These are phyloP conservation scores for Backusella liffmaniae DNA, from an alignment of 192 early-diverging fungal genomes.

Conservation along the genomic window DNA sequence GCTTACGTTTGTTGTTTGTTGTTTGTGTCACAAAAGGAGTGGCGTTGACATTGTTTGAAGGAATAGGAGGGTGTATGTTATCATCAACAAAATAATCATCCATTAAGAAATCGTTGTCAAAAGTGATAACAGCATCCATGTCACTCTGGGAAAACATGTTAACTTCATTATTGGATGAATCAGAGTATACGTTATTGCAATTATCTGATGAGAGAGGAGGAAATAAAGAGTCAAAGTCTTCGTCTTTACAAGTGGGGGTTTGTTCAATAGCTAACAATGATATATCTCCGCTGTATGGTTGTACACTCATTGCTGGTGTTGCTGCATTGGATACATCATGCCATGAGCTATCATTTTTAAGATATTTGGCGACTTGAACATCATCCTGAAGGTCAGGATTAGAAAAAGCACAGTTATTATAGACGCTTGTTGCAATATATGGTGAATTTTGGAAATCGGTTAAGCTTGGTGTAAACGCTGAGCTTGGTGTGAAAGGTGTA, in stretches of 20 bases:
- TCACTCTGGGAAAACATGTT: not conserved
- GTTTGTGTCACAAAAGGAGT: not conserved
- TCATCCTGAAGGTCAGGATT: not conserved
- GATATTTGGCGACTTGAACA: slow-evolving; percentile 1
- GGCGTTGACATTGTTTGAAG: not conserved
- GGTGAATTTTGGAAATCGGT: slow-evolving; percentile 6
- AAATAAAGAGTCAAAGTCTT: not conserved
- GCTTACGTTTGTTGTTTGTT: not conserved
- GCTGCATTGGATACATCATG: not conserved
- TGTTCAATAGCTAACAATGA: not conserved
- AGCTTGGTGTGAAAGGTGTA: slow-evolving; percentile 5
- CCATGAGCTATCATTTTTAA: not conserved
- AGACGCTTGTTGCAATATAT: not conserved
- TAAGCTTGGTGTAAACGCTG: not conserved
- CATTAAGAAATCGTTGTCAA: not conserved
- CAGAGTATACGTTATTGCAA: not conserved
- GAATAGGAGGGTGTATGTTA: not conserved
- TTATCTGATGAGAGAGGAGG: slow-evolving; percentile 4
- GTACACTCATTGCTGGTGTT: not conserved
- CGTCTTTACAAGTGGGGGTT: not conserved
- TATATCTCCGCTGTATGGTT: not conserved
- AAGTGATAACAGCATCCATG: not conserved
- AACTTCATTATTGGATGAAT: not conserved
- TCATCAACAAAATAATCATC: not conserved
- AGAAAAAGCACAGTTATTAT: not conserved